Conservation (phyloP, 2,329 filamentous ascomycete species). For the Ceratocystis lukuohia region DNA sequence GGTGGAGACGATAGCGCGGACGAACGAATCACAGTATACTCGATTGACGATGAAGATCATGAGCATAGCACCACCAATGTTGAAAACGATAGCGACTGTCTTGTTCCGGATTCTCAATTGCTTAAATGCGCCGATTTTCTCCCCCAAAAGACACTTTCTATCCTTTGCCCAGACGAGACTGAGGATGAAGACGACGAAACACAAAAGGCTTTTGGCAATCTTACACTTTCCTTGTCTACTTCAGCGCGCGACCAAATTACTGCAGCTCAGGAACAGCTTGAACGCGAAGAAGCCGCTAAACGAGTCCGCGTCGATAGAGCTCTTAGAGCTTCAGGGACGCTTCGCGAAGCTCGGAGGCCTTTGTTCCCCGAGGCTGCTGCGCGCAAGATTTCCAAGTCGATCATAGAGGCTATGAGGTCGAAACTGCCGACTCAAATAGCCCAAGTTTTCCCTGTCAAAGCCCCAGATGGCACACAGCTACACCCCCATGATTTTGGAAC, state of each 20-base stretch:
- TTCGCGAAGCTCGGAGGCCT: slow-evolving; percentile 1
- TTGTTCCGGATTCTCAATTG: slow-evolving; percentile 8
- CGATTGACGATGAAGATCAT: not conserved
- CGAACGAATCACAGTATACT: not conserved
- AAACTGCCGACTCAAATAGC: not conserved
- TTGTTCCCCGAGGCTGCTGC: not conserved
- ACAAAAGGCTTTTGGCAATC: not conserved
- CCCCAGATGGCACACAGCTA: slow-evolving; percentile 3
- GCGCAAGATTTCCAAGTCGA: slow-evolving; percentile 2
- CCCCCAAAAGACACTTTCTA: not conserved
- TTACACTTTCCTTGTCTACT: slow-evolving; percentile 3
- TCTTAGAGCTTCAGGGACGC: slow-evolving; percentile 2
- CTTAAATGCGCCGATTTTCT: slow-evolving; percentile 10
- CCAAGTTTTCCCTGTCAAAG: slow-evolving; percentile 10
- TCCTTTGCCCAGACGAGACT: not conserved
- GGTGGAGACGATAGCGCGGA: not conserved
- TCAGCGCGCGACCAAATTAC: slow-evolving; percentile 7
- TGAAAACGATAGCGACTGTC: not conserved
- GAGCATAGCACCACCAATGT: not conserved
- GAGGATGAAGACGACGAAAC: slow-evolving; percentile 10
- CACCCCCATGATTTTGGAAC: slow-evolving; percentile 46
- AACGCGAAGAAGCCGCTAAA: not conserved
- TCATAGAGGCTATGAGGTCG: slow-evolving; percentile 1
- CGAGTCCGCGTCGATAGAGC: not conserved
- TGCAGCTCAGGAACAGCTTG: not conserved